Evolutionary conservation across 192 early-diverging fungal species (phyloP).

Genomic region (Entomortierella beljakovae): DNA sequence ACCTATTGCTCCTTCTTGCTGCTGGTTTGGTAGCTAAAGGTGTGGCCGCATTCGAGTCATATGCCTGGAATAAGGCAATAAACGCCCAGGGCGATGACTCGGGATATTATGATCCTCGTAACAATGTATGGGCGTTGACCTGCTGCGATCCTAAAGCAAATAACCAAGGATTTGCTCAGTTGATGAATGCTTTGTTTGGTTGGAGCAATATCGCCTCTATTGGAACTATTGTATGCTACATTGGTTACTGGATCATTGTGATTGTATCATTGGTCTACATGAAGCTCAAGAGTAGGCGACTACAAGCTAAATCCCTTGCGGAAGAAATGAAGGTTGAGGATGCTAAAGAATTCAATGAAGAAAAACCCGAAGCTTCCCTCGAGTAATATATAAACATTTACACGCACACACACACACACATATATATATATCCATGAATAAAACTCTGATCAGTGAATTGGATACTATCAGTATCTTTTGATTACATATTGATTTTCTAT

Average conservation of each 20-base stretch:
- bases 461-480: too few species aligned
- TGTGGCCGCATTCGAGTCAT: slow-evolving; percentile 63
- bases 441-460: too few species aligned
- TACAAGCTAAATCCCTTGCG: not conserved
- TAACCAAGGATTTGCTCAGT: slow-evolving; percentile 65
- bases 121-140: slow-evolving; percentile 65
- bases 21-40: slow-evolving; percentile 80
- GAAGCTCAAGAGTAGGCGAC: slow-evolving; percentile 36
- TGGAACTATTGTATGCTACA: slow-evolving; percentile 80
- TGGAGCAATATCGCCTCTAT: slow-evolving; percentile 82
- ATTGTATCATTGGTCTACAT: slow-evolving; percentile 60
- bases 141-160: slow-evolving; percentile 69
- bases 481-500: too few species aligned
- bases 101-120: slow-evolving; percentile 27
- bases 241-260: slow-evolving; percentile 79
- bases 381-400: too few species aligned
- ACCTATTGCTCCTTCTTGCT: slow-evolving; percentile 81
- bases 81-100: slow-evolving; percentile 31
- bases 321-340: not conserved
- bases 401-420: too few species aligned
- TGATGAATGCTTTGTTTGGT: slow-evolving; percentile 83
- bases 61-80: slow-evolving; percentile 29
- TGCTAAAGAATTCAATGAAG: not conserved
- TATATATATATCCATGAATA: too few species aligned
- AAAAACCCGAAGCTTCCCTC: not conserved